Evolutionary conservation across 768 basidiomycete genomes (phyloP), one percentile per base, ranked within the genome.

Genomic region (Calvatia gigantea): DNA sequence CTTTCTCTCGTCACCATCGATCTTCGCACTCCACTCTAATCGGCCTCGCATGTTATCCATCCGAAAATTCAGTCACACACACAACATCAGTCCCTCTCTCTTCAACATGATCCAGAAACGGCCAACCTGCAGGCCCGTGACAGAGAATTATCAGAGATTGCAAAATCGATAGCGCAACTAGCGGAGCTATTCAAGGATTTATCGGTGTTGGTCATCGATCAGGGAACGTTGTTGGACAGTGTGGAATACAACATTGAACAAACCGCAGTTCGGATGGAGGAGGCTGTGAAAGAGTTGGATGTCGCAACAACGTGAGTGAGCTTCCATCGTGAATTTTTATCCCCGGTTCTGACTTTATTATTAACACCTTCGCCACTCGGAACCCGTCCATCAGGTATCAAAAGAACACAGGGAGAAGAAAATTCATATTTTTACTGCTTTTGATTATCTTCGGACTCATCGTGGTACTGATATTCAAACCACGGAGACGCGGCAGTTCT

Each of bases 231-330:
- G 29, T 79, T 98, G 53, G 97, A 98, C 71, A 94, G 92, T 33
- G 82, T 98, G 54, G 97, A 99, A 71, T 99, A 93, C 73, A 99
- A 99, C 68, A 90, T 99, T 50, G 94, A 98, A 69, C 87, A 91
- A 69, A 91, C 95, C 4, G 88, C 88, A 15, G 81, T 82, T 29
- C 84, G 92, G 49, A 79, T 95, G 67, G 71, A 85, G 53, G 90
- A 91, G 42, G 93, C 94, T 19, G 94, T 89, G 33, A 82, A 84
- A 64, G 94, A 97, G 62, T 76, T 99, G 46, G 75, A 87, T 54
- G 76, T 83, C 12, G 97, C 97, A 4, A 90, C 89, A 51, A 77
- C 78, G 93, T 93, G 65, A 57, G 86, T 74, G 23, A 33, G 32
- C 9, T 35, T 54, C 48, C 21, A 25, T 49, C 35, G 62, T 57